Evolutionary conservation across 495 filamentous ascomycete genomes (phyloP).

Genomic region (Penicillium pancosmium): DNA sequence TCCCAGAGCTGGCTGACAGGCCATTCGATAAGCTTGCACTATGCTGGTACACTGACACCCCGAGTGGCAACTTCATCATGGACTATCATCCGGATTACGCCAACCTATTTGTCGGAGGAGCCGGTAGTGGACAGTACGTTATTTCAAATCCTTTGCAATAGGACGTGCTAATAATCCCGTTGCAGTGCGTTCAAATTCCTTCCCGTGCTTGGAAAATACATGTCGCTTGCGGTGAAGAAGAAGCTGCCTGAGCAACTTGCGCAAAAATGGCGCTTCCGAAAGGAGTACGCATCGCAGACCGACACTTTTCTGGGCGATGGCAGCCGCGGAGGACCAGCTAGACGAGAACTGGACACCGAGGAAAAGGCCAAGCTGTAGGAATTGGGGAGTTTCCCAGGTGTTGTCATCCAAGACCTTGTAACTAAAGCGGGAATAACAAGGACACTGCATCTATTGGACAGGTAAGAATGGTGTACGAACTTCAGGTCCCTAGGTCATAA

Average conservation of each 20-base stretch:
- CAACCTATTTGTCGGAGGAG: conserved; percentile 18
- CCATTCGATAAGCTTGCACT: conserved; percentile 59
- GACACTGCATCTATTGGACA: too few relatives aligned
- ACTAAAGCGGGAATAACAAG: too few relatives aligned
- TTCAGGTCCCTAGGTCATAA: too few relatives aligned
- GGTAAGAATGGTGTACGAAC: too few relatives aligned
- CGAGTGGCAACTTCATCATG: conserved; percentile 25
- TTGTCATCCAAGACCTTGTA: too few relatives aligned
- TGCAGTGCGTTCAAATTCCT: conserved; percentile 23
- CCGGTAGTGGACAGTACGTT: conserved; percentile 26
- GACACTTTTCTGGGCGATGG: conserved; percentile 18
- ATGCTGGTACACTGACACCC: conserved; percentile 33
- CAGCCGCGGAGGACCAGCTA: conserved; percentile 21
- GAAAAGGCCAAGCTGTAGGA: conserved; percentile 15
- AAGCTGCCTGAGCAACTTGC: conserved; percentile 2
- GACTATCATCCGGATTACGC: conserved; percentile 21
- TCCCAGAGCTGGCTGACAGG: conserved; percentile 58
- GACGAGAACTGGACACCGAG: conserved; percentile 14
- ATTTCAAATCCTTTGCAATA: background rate
- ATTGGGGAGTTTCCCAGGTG: too few relatives aligned
- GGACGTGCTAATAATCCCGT: too few relatives aligned
- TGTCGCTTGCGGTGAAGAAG: conserved; percentile 6
- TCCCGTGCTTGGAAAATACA: background rate
- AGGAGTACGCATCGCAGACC: conserved; percentile 6
- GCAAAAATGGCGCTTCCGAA: conserved; percentile 19